phyloP scores from a whole-genome alignment of 192 early-diverging fungal genomes.

The Gonapodya prolifera region DNA sequence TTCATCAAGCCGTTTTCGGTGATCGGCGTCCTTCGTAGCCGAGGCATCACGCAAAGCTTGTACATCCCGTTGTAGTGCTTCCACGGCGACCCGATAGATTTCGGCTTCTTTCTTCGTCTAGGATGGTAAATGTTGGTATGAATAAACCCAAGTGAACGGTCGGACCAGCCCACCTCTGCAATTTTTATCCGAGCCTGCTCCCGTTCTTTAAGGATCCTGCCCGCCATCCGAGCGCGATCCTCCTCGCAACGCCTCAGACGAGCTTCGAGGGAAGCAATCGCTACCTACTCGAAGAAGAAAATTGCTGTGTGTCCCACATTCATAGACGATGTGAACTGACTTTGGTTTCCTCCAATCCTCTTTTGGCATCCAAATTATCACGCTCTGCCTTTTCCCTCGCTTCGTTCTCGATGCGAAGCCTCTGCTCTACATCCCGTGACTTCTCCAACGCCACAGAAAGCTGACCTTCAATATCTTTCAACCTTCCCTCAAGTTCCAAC shows the following conservation, averaged over 20 bases:
- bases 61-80: constrained; percentile 21
- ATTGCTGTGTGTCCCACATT: background rate
- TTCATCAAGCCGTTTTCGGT: constrained; percentile 15
- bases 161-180: constrained; percentile 15
- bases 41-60: constrained; percentile 8
- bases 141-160: background rate
- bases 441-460: background rate
- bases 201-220: constrained; percentile 26
- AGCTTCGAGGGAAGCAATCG: background rate
- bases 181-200: constrained; percentile 22
- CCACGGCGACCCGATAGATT: constrained; percentile 12
- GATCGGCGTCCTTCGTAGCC: constrained; percentile 5
- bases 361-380: background rate
- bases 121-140: background rate
- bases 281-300: background rate
- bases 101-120: constrained; percentile 3
- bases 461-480: background rate
- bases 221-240: constrained; percentile 15
- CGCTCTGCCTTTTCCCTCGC: background rate
- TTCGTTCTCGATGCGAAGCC: background rate
- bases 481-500: background rate
- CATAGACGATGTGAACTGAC: background rate
- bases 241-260: constrained; percentile 11
- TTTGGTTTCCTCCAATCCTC: background rate
- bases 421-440: background rate